Evolutionary conservation across 2,329 filamentous ascomycete genomes (phyloP), one percentile per base, ranked within the genome.

Genomic region (Pseudogymnoascus sp.): DNA sequence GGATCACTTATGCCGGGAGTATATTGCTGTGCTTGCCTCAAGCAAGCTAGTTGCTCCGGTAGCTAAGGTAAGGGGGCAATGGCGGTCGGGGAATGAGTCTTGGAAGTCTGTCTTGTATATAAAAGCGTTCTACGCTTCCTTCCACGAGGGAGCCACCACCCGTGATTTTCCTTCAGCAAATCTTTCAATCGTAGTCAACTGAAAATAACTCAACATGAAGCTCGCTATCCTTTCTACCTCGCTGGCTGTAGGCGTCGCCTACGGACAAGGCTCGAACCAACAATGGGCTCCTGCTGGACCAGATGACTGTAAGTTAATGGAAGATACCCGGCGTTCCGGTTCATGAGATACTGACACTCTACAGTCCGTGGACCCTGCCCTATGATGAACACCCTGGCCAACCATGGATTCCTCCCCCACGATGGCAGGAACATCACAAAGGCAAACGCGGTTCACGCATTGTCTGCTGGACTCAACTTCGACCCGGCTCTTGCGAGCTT

Each of bases 381-480:
- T 1, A 75, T 75, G 64, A 67, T 78, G 62, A 78, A 78, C 61
- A 73, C 76, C 1, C 69, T 78, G 12, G 74, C 75, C 7, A 78
- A 78, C 64, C 73, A 78, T 54, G 74, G 73, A 0, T 77, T 74
- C 62, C 71, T 78, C 18, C 74, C 74, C 0, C 76, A 72, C 47
- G 67, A 77, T 43, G 76, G 76, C 12, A 67, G 64, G 37, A 72
- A 74, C 58, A 68, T 77, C 59, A 75, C 70, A 0, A 61, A 62
- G 37, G 65, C 67, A 60, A 65, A 64, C 18, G 72, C 74, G 0
- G 65, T 78, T 6, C 64, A 70, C 6, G 79, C 70, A 20, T 64
- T 82, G 34, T 65, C 65, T 2, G 66, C 70, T 0, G 77, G 70
- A 1, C 67, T 81, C 58, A 77, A 79, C 70, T 76, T 82, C 63